Base-by-base conservation (phyloP, 441 rosid species). In the Viola pubescens region DNA sequence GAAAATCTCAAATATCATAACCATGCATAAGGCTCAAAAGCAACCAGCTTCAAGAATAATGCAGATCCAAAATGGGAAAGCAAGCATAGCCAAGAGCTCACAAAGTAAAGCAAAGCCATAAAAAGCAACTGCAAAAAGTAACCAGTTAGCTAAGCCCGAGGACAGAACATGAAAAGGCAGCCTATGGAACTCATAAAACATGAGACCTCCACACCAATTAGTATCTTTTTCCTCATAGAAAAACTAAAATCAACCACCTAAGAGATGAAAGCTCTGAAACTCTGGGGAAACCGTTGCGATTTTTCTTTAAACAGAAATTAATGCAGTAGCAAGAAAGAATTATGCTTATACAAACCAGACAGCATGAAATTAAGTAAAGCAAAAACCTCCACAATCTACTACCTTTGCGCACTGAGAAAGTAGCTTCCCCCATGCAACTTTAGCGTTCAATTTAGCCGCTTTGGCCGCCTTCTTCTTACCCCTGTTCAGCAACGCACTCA, bases 341-440 rank as follows among this genome's bases (percentile, higher is more conserved):
- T 38, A 26, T 26, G 37, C 10, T 51, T 48, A 9, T 16, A 48
- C 13, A 13, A 5, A n/a, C 26, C 12, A 48, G 12, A 14, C 12
- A 26, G 6, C 13, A 52, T 13, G 37, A 3, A 9, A 34, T 10
- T 26, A 52, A 34, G n/a, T 53, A 48, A 41, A 41, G 6, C 3
- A 56, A 38, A 43, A 49, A 4, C 11, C 11, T 60, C 78, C 34
- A 26, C 34, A 2, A 26, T 26, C 34, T 26, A 26, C 39, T 42
- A 84, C 99, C 95, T 82, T 83, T 52, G 89, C 63, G 64, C 77
- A 84, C 87, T 91, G 94, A 3, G 97, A 91, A 66, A 94, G 88
- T 68, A 94, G 83, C 77, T 82, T 86, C 39, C 84, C 99, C 97
- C 97, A 94, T 12, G 95, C 89, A 70, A 68, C 73, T 68, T 79